These are phyloP conservation scores for Hemileia vastatrix DNA, from an alignment of 1,284 basidiomycete species.

Conservation along the genomic window DNA sequence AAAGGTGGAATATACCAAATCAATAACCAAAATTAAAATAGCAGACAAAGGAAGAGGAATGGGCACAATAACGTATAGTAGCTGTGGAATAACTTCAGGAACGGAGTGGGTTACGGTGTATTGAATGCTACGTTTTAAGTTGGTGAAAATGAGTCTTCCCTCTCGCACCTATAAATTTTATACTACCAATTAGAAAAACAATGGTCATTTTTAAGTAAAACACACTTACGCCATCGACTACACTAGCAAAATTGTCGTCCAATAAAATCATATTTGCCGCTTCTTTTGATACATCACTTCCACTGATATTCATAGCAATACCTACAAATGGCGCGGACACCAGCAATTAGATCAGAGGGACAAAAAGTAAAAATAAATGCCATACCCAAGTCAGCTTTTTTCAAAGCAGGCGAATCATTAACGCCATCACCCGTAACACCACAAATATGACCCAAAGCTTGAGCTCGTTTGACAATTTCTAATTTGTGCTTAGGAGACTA, in stretches of 20 bases:
- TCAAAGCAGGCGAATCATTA: slow-evolving; percentile 60
- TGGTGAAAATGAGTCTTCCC: slow-evolving; percentile 59
- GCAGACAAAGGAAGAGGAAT: slow-evolving; percentile 59
- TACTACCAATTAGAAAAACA: background rate
- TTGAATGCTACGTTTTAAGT: slow-evolving; percentile 60
- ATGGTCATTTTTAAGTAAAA: background rate
- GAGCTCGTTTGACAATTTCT: slow-evolving; percentile 61
- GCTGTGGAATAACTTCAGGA: slow-evolving; percentile 55
- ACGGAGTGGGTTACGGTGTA: slow-evolving; percentile 61
- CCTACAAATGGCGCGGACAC: slow-evolving; percentile 41
- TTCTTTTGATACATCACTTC: slow-evolving; percentile 62
- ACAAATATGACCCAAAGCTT: slow-evolving; percentile 60
- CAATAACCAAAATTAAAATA: slow-evolving; percentile 60
- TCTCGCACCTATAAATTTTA: slow-evolving; percentile 44
- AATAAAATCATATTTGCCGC: slow-evolving; percentile 63
- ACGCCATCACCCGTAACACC: slow-evolving; percentile 55
- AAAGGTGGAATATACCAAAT: slow-evolving; percentile 44
- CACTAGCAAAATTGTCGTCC: slow-evolving; percentile 54
- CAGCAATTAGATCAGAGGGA: background rate
- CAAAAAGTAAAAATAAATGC: no score
- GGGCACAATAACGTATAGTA: slow-evolving; percentile 50
- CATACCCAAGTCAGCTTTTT: slow-evolving; percentile 55
- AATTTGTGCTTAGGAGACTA: slow-evolving; percentile 59
- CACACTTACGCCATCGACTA: slow-evolving; percentile 55
- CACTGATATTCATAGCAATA: slow-evolving; percentile 64